Base-by-base conservation (phyloP, 2,329 filamentous ascomycete genomes). In the Neofusicoccum sp. region DNA sequence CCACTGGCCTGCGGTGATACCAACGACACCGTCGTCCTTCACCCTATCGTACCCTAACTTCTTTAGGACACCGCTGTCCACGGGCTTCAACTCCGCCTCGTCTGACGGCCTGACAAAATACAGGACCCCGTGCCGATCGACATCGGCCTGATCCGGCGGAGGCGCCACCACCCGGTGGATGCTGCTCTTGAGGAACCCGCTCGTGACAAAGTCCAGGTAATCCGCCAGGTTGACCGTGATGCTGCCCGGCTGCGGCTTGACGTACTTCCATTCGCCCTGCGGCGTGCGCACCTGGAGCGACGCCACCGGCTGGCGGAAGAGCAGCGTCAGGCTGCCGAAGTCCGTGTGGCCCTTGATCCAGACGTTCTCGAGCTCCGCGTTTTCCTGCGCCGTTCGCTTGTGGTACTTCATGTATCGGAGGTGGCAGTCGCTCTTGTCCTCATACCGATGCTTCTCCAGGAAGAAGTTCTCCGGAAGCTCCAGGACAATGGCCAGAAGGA, bases 111-210 rank as follows among this genome's bases (percentile, higher is more conserved):
- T 63, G 0, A 78, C 77, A 2, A 79, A 69, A 41, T 58, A 58
- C n/a, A 58, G 30, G 7, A 58, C 54, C 6, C 54, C 43, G 31
- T 45, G 40, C 5, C 79, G 73, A 64, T 79, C 72, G 43, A 73
- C 61, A 3, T 68, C 57, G 1, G 66, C 41, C 65, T 78, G 76
- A 61, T 80, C 78, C 0, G 68, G 71, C 0, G 78, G 76, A 6
- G 78, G 76, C 63, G 75, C 74, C 61, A 70, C 75, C 1, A 80
- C 78, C 3, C 76, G 69, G 66, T 80, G 78, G 1, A 74, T 68
- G 4, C 78, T 80, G 4, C 78, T 78, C 63, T 78, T 78, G 67
- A 80, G 79, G 60, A 79, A 76, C 0, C 78, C 78, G 4, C 78
- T 78, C 2, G 78, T 79, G 0, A 80, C 74, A 58, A 80, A 78